These are phyloP conservation scores for Agrocybe pediades DNA, from an alignment of 768 basidiomycete species.

Conservation along the genomic window DNA sequence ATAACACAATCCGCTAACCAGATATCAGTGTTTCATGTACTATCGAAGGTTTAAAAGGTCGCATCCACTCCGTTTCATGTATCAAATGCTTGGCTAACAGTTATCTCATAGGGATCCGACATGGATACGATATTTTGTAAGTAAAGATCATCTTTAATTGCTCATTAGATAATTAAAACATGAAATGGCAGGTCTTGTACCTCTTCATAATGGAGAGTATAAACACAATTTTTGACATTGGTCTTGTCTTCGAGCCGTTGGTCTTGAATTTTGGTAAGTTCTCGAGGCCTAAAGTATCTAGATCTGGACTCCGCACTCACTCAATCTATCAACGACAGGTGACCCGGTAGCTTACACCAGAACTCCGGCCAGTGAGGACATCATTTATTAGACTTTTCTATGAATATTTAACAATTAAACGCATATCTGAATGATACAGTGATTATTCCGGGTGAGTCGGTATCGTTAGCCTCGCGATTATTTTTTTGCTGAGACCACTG, in stretches of 20 bases:
- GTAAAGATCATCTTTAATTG: slow-evolving; percentile 1
- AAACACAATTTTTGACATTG: slow-evolving; percentile 37
- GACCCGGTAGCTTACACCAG: slow-evolving; percentile 20
- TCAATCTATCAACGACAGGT: slow-evolving; percentile 8
- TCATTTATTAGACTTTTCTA: neutral
- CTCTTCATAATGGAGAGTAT: slow-evolving; percentile 35
- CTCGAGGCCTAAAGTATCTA: neutral
- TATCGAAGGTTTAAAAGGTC: slow-evolving; percentile 37
- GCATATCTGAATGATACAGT: slow-evolving; percentile 1
- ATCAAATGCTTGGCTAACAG: too few relatives aligned
- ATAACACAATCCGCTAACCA: neutral
- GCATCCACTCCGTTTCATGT: neutral
- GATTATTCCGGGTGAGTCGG: slow-evolving; percentile 7
- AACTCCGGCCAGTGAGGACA: slow-evolving; percentile 29
- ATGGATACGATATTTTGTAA: slow-evolving; percentile 35
- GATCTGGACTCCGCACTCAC: too few relatives aligned
- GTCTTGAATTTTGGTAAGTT: slow-evolving; percentile 35
- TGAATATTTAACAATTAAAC: neutral
- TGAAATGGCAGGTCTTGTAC: slow-evolving; percentile 35
- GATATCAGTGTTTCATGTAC: slow-evolving; percentile 34
- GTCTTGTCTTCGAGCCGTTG: slow-evolving; percentile 40
- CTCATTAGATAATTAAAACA: too few relatives aligned
- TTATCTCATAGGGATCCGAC: slow-evolving; percentile 26
- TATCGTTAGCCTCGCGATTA: neutral
- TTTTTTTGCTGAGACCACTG: neutral